These are phyloP conservation scores for Trifolium subterraneum DNA, from an alignment of 306 rosid species.

Conservation along the genomic window DNA sequence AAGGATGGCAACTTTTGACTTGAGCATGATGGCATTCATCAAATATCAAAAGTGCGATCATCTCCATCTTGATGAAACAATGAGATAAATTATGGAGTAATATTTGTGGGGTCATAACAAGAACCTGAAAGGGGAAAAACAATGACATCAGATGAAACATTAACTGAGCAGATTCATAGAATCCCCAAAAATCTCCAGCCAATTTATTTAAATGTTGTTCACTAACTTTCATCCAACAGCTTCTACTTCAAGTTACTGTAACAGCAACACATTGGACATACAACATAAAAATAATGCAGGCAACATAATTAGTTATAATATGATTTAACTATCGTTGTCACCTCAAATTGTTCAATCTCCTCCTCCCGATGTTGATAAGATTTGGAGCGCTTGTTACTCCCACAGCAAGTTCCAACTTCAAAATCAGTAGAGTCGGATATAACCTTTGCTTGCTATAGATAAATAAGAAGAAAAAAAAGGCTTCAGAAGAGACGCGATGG, in stretches of 20 bases:
- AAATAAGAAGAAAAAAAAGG: slow-evolving; percentile 15
- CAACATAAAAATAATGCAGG: slow-evolving; percentile 13
- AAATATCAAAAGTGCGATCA: slow-evolving; percentile 81
- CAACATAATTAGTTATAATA: slow-evolving; percentile 26
- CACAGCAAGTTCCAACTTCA: slow-evolving; percentile 71
- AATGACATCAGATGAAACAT: slow-evolving; percentile 22
- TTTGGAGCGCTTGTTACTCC: slow-evolving; percentile 67
- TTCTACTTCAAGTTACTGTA: slow-evolving; percentile 4
- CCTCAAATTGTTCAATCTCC: slow-evolving; percentile 81
- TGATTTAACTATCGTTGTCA: slow-evolving; percentile 43
- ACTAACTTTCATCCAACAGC: slow-evolving; percentile 11
- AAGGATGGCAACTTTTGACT: slow-evolving; percentile 82
- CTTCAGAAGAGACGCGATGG: slow-evolving; percentile 32
- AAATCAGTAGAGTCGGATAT: slow-evolving; percentile 77
- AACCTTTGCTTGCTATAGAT: slow-evolving; percentile 81
- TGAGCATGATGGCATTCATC: slow-evolving; percentile 99
- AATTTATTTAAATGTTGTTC: slow-evolving; percentile 24
- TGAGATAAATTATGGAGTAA: slow-evolving; percentile 69
- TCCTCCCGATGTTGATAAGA: slow-evolving; percentile 67
- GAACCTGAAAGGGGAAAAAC: slow-evolving; percentile 64
- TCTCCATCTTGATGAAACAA: slow-evolving; percentile 84
- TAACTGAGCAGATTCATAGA: background rate
- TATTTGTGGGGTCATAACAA: slow-evolving; percentile 90
- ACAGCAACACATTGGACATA: background rate
- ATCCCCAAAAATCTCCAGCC: slow-evolving; percentile 2